Conservation (phyloP, 257 asterid species). For the Solanum pennellii region DNA sequence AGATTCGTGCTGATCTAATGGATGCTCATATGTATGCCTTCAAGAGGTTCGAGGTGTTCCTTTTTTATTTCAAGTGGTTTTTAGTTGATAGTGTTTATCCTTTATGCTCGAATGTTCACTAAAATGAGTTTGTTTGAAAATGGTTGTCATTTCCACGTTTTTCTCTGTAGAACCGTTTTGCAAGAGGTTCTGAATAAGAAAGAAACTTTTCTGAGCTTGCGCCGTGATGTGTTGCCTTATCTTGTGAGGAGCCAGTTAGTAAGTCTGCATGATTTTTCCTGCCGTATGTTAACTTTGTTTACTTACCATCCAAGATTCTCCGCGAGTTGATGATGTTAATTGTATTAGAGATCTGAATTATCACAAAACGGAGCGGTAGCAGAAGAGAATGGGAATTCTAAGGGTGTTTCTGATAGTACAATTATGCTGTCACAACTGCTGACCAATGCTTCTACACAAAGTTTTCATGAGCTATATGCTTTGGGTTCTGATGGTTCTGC, state of each 20-base stretch:
- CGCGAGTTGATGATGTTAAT: neutral
- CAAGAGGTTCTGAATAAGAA: conserved; percentile 75
- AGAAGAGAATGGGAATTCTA: conserved; percentile 67
- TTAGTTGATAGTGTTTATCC: neutral
- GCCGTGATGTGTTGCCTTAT: conserved; percentile 91
- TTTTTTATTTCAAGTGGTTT: conserved; percentile 7
- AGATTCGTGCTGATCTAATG: conserved; percentile 88
- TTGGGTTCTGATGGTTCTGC: conserved; percentile 50
- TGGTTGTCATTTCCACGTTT: conserved; percentile 3
- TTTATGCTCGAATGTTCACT: neutral
- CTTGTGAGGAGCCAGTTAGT: conserved; percentile 93
- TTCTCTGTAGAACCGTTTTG: conserved; percentile 52
- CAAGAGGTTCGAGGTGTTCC: conserved; percentile 65
- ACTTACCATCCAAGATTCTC: neutral
- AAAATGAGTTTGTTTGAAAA: neutral
- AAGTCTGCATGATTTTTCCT: conserved; percentile 16
- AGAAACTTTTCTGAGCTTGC: conserved; percentile 66
- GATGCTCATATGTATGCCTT: conserved; percentile 98
- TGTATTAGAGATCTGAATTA: conserved; percentile 67
- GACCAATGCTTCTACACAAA: conserved; percentile 78
- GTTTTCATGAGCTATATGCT: conserved; percentile 70
- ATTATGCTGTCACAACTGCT: conserved; percentile 69
- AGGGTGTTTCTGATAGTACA: conserved; percentile 49
- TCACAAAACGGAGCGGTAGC: conserved; percentile 48
- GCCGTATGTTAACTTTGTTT: neutral